Base-by-base conservation (phyloP, 257 asterid species). In the Plantago ovata region DNA sequence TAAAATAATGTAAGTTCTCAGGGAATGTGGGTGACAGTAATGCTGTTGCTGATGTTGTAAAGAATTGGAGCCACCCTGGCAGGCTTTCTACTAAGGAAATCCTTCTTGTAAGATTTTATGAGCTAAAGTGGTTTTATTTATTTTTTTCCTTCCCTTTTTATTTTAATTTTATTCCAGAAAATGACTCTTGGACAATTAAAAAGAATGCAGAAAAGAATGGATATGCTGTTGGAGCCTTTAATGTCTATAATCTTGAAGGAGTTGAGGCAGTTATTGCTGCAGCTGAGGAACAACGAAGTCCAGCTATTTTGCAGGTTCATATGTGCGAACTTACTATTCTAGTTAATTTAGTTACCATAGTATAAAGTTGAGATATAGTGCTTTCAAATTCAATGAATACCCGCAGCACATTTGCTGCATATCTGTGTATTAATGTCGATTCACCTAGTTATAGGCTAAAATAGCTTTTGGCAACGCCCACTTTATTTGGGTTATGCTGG, bases 11-110 rank as follows among this genome's bases (percentile, higher is more conserved):
- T 51, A 51, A 41, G 66, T 64, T 65, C 75, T 53, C 78, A 92
- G 98, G 98, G 67, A 92, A 92, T 79, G 98, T 92, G 65, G 98
- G 98, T 21, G 96, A 88, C 63, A 76, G 66, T 77, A 84, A 79
- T 4, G 96, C 98, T 71, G 79, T 92, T 32, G 95, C 96, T 3
- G 93, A 88, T 67, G 89, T 92, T 7, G 96, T 92, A 33, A 88
- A 81, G 64, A 44, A 73, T 59, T 92, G 98, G 98, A 65, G 84
- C 49, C 78, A 51, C 56, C 94, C 85, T 9, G 72, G 78, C 76
- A 86, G 90, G 75, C 78, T 71, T 69, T 78, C 96, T 47, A 80
- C 96, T 16, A 82, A 78, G 77, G 89, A 85, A 59, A 76, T 92
- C 55, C 90, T 92, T 68, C 79, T 69, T 68, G 98, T 92, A 85